Percentiles rank a stretch among this genome's conserved stretches.
Conservation (phyloP, 1,284 basidiomycete species). For the Tilletia setariae region DNA sequence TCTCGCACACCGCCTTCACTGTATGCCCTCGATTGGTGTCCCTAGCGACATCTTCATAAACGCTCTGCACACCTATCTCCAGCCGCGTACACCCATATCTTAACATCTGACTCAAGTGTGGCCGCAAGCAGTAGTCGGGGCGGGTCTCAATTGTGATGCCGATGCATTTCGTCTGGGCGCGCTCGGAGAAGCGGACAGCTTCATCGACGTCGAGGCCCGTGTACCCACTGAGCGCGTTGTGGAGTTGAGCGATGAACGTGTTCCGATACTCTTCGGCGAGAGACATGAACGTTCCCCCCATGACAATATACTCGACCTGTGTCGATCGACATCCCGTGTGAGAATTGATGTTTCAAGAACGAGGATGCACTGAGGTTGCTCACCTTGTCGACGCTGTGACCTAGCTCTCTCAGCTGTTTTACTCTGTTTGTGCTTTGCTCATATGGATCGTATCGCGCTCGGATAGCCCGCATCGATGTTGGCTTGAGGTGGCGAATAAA, state of each 20-base stretch:
- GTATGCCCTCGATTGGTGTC: constrained; percentile 96
- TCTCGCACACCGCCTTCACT: constrained; percentile 93
- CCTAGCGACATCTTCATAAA: constrained; percentile 97
- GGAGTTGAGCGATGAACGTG: constrained; percentile 90
- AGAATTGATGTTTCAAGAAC: not conserved
- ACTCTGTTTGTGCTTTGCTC: constrained; percentile 93
- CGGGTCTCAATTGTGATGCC: constrained; percentile 99
- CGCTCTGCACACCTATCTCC: constrained; percentile 97
- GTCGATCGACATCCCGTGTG: not conserved
- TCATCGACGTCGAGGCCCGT: constrained; percentile 89
- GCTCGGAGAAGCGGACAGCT: constrained; percentile 95
- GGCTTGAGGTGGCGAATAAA: constrained; percentile 60
- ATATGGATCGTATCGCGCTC: constrained; percentile 96
- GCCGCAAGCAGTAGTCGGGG: constrained; percentile 95
- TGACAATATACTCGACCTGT: constrained; percentile 88
- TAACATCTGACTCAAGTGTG: constrained; percentile 97
- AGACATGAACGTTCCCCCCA: constrained; percentile 99
- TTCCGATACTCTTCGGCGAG: constrained; percentile 94
- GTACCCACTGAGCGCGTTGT: constrained; percentile 93
- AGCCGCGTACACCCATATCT: constrained; percentile 96
- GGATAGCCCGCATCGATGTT: constrained; percentile 97
- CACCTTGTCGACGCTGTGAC: constrained; percentile 90
- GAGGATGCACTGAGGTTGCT: not conserved
- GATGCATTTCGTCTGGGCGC: constrained; percentile 95
- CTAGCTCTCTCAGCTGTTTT: constrained; percentile 88